These are phyloP conservation scores for Colletotrichum limetticola DNA, from an alignment of 2,329 filamentous ascomycete genomes.

Conservation along the genomic window DNA sequence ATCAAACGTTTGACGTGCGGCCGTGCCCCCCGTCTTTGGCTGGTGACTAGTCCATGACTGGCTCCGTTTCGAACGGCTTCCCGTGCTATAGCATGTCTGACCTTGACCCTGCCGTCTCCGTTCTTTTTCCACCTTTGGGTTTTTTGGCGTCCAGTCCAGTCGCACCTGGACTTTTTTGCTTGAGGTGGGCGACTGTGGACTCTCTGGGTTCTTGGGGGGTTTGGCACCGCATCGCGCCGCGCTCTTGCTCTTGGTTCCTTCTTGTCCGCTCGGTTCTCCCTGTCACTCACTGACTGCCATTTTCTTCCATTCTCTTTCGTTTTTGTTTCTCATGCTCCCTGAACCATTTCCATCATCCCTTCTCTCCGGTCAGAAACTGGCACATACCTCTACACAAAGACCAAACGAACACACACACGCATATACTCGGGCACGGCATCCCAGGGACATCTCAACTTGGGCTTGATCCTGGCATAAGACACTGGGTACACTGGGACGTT, in stretches of 20 bases:
- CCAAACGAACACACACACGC: not conserved
- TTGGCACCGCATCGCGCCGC: not conserved
- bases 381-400: not conserved
- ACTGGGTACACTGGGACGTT: not conserved
- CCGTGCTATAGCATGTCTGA: not conserved
- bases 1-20: not conserved
- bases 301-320: not conserved
- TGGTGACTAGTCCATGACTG: not conserved
- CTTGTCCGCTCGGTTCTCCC: not conserved
- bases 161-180: not conserved
- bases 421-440: not conserved
- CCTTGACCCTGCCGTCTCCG: not conserved
- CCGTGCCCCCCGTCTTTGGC: not conserved
- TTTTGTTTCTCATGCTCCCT: not conserved
- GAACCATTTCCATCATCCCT: not conserved
- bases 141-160: not conserved
- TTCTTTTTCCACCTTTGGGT: not conserved
- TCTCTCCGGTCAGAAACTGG: not conserved
- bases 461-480: not conserved
- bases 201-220: not conserved
- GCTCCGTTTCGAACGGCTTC: slow-evolving; percentile 9
- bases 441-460: not conserved
- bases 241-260: not conserved
- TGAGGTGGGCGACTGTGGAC: too few species aligned
- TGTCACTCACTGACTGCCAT: not conserved